A percentile compares a stretch with the other conserved stretches of the same genome.
These are phyloP conservation scores for Pterocarpus santalinus DNA, from an alignment of 306 rosid genomes.

Conservation along the genomic window DNA sequence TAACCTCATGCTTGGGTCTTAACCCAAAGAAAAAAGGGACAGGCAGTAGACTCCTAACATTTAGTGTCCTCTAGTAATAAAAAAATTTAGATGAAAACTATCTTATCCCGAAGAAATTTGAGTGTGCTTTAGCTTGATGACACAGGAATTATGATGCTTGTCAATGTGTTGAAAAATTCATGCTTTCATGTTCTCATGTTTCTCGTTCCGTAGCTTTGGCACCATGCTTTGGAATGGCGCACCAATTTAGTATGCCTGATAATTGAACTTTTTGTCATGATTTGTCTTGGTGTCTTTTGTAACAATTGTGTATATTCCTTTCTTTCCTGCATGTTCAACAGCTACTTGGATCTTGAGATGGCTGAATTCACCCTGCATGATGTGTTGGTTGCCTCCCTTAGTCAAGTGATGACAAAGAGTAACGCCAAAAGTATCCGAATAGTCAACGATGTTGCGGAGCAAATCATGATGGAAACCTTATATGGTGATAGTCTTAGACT, in stretches of 20 bases:
- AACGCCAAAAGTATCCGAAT: constrained; percentile 62
- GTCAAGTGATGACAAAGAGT: constrained; percentile 82
- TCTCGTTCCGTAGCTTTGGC: no score
- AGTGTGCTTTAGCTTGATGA: not conserved
- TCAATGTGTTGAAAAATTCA: no score
- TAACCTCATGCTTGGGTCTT: constrained; percentile 15
- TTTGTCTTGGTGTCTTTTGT: constrained; percentile 32
- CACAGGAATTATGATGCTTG: no score
- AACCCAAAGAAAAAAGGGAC: not conserved
- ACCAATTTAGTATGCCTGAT: no score
- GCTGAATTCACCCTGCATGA: constrained; percentile 85
- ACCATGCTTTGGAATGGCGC: no score
- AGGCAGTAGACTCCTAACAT: not conserved
- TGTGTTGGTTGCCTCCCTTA: constrained; percentile 70
- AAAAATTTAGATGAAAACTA: not conserved
- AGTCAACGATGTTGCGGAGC: constrained; percentile 72
- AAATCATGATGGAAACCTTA: constrained; percentile 61
- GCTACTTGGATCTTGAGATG: constrained; percentile 90
- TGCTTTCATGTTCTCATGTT: no score
- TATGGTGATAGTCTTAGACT: constrained; percentile 89
- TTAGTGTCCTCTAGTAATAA: not conserved
- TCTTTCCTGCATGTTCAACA: constrained; percentile 49
- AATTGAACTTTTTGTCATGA: not conserved
- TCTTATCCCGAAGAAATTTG: constrained; percentile 8
- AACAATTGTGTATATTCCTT: constrained; percentile 20